Evolutionary conservation across 2,329 filamentous ascomycete genomes (phyloP).

Genomic region (Pyrenophora teres): DNA sequence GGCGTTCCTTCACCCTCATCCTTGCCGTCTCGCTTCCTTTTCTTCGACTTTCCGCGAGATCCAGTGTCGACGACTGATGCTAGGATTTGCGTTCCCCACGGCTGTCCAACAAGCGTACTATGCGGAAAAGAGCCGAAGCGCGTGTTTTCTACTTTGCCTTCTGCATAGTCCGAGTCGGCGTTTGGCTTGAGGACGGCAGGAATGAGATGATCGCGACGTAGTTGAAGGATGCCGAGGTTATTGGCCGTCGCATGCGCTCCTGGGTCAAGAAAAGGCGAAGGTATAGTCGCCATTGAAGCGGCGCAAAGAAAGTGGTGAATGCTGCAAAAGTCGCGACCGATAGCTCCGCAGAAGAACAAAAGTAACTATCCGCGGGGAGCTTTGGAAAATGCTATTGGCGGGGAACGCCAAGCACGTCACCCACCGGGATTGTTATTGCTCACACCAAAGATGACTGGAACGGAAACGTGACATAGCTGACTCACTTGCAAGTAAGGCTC

Average conservation of each 20-base stretch:
- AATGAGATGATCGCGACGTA: slow-evolving; percentile 83
- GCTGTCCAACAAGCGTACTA: slow-evolving; percentile 64
- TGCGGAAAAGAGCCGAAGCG: slow-evolving; percentile 79
- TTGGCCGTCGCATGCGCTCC: slow-evolving; percentile 65
- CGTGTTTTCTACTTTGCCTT: slow-evolving; percentile 72
- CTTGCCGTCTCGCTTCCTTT: slow-evolving; percentile 54
- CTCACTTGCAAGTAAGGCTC: slow-evolving; percentile 24
- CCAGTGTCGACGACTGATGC: slow-evolving; percentile 91
- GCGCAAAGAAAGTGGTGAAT: too few relatives aligned
- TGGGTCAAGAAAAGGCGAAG: slow-evolving; percentile 80
- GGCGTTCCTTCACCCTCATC: slow-evolving; percentile 31
- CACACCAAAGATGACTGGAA: slow-evolving; percentile 11
- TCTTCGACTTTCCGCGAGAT: slow-evolving; percentile 69
- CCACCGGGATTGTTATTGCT: slow-evolving; percentile 19
- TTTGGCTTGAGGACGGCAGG: slow-evolving; percentile 64
- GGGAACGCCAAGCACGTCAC: slow-evolving; percentile 30
- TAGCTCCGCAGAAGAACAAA: slow-evolving; percentile 15
- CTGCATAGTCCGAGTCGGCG: slow-evolving; percentile 49
- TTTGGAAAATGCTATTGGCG: slow-evolving; percentile 31
- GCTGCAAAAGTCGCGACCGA: not conserved
- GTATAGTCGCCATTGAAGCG: slow-evolving; percentile 27
- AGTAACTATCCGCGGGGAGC: slow-evolving; percentile 24
- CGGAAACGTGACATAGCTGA: slow-evolving; percentile 21
- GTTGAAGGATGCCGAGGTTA: slow-evolving; percentile 79
- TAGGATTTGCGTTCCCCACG: slow-evolving; percentile 90